Evolutionary conservation across 83 land plant genomes (phyloP), one percentile per base, ranked within the genome.

Genomic region (Isoetes engelmannii): DNA sequence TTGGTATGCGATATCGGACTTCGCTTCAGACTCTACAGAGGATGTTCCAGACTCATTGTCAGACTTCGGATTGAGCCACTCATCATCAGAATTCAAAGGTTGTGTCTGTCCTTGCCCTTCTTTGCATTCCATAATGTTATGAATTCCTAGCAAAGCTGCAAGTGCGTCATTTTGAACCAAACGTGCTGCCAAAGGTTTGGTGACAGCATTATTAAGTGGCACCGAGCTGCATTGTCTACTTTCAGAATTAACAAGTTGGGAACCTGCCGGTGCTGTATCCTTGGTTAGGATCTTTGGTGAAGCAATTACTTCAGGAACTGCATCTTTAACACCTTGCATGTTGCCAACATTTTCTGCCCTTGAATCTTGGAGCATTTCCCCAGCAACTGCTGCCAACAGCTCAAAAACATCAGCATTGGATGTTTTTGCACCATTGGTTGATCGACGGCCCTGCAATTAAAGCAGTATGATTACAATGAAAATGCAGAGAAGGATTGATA

Each of bases 371-470:
- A 73, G 71, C 5, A 65, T 56, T 56, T 65, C 71, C 5, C 76
- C 76, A 28, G 76, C 76, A 20, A 73, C 76, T 5, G 61, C 53
- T 49, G 76, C 76, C 10, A 73, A 67, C 37, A 65, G 62, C 17
- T 73, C 76, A 68, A 73, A 73, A 47, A 73, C 51, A 41, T 44
- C 74, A 13, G 19, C 43, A 57, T 41, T 63, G 57, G 69, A 65
- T 28, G 57, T 61, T 17, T 63, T 61, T 61, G 44, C 45, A 37
- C 57, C 75, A 54, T 65, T 13, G 18, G 42, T 67, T 15, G 48
- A 63, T 68, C 62, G 71, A 6, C 70, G 76, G 13, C 76, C 74
- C 74, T 72, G 74, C 7, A 13, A 61, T 61, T 28, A 15, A 67
- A 19, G 63, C 13, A 61, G 63, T 20, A 15, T 15, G 1, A 61